These are phyloP conservation scores for Pichia sp. DNA, from an alignment of 1,139 yeast species.

Conservation along the genomic window DNA sequence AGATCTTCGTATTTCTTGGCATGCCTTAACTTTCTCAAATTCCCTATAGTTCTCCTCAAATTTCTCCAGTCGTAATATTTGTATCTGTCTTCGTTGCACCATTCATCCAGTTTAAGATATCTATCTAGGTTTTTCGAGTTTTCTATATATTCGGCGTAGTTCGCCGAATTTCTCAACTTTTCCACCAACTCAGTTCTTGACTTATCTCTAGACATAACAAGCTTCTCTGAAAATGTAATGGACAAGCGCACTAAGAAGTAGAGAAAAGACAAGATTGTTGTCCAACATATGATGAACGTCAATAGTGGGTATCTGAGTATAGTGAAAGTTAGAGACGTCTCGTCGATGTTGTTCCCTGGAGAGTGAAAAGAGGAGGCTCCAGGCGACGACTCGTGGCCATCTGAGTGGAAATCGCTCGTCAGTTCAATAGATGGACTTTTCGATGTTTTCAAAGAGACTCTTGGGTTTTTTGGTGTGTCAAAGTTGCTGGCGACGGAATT, in stretches of 20 bases:
- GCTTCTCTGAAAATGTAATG: conserved; percentile 60
- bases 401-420: neutral
- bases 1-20: conserved; percentile 41
- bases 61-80: conserved; percentile 68
- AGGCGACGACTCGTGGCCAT: conserved; percentile 1
- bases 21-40: conserved; percentile 38
- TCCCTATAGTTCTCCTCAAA: conserved; percentile 45
- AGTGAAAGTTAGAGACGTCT: conserved; percentile 47
- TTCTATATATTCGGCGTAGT: conserved; percentile 58
- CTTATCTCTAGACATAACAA: conserved; percentile 54
- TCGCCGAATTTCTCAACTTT: conserved; percentile 43
- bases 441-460: neutral
- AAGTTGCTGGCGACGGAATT: neutral
- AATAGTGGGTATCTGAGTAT: conserved; percentile 65
- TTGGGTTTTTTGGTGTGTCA: neutral
- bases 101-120: conserved; percentile 53
- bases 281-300: conserved; percentile 50
- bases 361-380: conserved; percentile 19
- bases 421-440: conserved; percentile 7
- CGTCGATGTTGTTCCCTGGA: conserved; percentile 24
- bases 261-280: conserved; percentile 42
- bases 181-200: conserved; percentile 47
- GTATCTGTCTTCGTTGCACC: conserved; percentile 61
- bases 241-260: conserved; percentile 55
- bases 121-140: conserved; percentile 57